A percentile compares a stretch with the other conserved stretches of the same genome.
Conservation (phyloP, 257 asterid species). For the Lycium barbarum region DNA sequence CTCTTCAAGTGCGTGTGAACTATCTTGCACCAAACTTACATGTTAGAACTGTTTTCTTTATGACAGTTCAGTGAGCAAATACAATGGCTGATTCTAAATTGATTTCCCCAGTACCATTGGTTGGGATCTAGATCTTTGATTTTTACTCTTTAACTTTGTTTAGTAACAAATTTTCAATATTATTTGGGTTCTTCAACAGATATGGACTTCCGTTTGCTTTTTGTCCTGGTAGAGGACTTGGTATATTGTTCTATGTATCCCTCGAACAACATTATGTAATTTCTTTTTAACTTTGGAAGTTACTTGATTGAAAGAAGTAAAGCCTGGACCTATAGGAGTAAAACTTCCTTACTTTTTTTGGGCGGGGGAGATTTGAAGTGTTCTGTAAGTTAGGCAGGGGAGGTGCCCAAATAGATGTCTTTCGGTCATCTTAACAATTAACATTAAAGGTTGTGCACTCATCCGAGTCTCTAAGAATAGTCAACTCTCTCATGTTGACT, state of each 20-base stretch:
- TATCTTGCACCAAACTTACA: neutral
- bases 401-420: neutral
- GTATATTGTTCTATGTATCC: neutral
- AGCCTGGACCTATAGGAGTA: neutral
- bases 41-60: neutral
- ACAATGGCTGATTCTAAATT: neutral
- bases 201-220: neutral
- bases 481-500: constrained; percentile 1
- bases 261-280: neutral
- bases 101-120: neutral
- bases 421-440: neutral
- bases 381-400: neutral
- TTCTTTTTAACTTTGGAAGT: neutral
- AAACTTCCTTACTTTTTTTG: neutral
- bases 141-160: constrained; percentile 10
- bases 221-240: neutral
- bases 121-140: neutral
- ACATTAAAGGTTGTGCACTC: constrained; percentile 19
- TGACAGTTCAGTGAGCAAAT: neutral
- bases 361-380: neutral
- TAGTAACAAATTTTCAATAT: neutral
- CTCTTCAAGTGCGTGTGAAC: neutral
- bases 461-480: constrained; percentile 13
- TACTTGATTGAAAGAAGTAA: constrained; percentile 8
- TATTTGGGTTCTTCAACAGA: neutral